Base-by-base conservation (phyloP, 768 basidiomycete species). In the Cystofilobasidium ferigula region DNA sequence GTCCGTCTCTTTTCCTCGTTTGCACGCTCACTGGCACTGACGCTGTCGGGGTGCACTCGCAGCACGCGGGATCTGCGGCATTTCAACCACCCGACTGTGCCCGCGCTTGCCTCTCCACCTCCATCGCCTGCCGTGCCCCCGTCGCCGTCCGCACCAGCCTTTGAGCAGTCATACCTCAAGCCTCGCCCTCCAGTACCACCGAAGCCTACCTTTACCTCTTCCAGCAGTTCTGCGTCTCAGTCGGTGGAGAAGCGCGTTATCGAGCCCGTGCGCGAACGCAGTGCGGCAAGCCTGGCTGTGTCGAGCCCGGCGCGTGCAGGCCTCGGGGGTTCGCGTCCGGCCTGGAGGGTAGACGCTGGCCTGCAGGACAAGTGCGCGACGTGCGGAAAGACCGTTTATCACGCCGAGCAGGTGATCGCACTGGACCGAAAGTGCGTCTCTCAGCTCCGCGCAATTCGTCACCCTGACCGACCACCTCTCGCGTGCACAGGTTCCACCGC, bases 11-110 rank as follows among this genome's bases (percentile, higher is more conserved):
- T 3, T 20, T 5, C 43, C 18, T 22, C 36, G 2, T 22, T 20
- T 57, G 36, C 14, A n/a, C 26, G 26, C 28, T 16, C 36, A 38
- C 32, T 12, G 13, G 32, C 32, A 13, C 51, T 54, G 32, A 12
- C 10, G 30, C 51, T 53, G 51, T 9, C 51, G n/a, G 12, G 7
- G 8, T 53, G n/a, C 51, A 20, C 24, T 24, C 30, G 8, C 36
- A 57, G 54, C 54, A 57, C 54, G 3, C 54, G 54, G 18, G 54
- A 57, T 14, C 54, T 57, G 16, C 54, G 54, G 14, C 54, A 57
- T 12, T 32, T 38, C 30, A 57, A 57, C 16, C 54, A 57, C 14
- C 54, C 54, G 8, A 20, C 30, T 4, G 14, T 24, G 32, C 30
- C 30, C 5, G 10, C 10, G 2, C 18, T 24, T 18, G 2, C 36